Evolutionary conservation across 441 rosid genomes (phyloP), one percentile per base, ranked within the genome.

Genomic region (Pelargonium fulgidum): DNA sequence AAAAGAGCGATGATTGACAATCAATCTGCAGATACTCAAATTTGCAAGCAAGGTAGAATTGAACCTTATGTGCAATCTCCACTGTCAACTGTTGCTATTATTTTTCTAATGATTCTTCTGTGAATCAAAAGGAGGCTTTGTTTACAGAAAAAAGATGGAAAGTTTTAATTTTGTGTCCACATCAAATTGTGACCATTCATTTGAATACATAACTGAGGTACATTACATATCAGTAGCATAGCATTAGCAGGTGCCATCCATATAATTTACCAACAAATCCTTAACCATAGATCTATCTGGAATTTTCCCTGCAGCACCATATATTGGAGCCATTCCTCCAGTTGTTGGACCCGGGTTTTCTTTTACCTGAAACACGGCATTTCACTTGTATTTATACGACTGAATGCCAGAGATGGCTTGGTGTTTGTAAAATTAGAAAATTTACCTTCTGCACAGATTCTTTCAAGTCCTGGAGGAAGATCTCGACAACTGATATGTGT

Each of bases 301-400:
- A 84, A 94, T 90, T 73, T 70, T 89, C 75, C 94, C 97, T 0
- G 96, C 97, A n/a, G 99, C 99, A 68, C 98, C 99, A 63, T 94
- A 94, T 71, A 92, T 87, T 58, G 98, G 94, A 62, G 98, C 98
- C 29, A 86, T 70, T 52, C 99, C 97, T 29, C 97, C 99, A 0
- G 50, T 86, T 68, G 87, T 77, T 1, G 98, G 96, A 68, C 97
- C 98, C 3, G 98, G 99, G 74, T 88, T 90, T 70, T 70, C 79
- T 77, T 89, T 92, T 64, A 90, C 92, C 94, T 92, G 80, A 56
- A 56, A 19, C 24, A 56, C 10, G 11, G 8, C 20, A 56, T 7
- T 56, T n/a, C 9, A 14, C 26, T 11, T 4, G 62, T 56, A n/a
- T 5, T 14, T 7, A 19, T 19, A 17, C 8, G 14, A 63, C 54